Conservation (phyloP, 192 early-diverging fungal species). For the Pecoramyces ruminantium region DNA sequence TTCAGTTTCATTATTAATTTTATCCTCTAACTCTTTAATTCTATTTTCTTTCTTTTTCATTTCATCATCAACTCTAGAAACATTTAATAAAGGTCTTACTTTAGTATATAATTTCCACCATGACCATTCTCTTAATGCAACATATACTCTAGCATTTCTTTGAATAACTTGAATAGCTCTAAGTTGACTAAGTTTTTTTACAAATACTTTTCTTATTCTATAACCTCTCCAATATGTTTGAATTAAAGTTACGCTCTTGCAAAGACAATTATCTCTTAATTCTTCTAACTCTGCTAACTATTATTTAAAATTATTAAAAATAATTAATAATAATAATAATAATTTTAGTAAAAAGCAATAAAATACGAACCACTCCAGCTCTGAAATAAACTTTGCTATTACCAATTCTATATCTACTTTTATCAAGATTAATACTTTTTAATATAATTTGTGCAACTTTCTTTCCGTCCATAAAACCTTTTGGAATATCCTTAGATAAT, state of each 20-base stretch:
- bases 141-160: slow-evolving; percentile 78
- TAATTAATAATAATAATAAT: too few relatives aligned
- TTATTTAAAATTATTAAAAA: too few relatives aligned
- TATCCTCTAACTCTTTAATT: slow-evolving; percentile 32
- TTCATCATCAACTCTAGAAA: slow-evolving; percentile 71
- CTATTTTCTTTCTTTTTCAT: slow-evolving; percentile 18
- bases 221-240: slow-evolving; percentile 77
- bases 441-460: slow-evolving; percentile 67
- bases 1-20: slow-evolving; percentile 31
- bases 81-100: slow-evolving; percentile 72
- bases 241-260: slow-evolving; percentile 61
- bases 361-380: slow-evolving; percentile 56
- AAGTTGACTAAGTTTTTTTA: slow-evolving; percentile 51
- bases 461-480: slow-evolving; percentile 77
- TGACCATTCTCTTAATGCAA: slow-evolving; percentile 75
- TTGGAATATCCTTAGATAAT: slow-evolving; percentile 59
- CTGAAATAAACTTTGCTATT: slow-evolving; percentile 93
- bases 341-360: too few relatives aligned
- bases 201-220: slow-evolving; percentile 50
- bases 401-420: slow-evolving; percentile 71
- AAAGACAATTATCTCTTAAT: slow-evolving; percentile 62
- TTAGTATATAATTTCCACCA: slow-evolving; percentile 94
- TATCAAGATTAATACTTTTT: slow-evolving; percentile 55
- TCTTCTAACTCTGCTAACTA: slow-evolving; percentile 74
- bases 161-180: slow-evolving; percentile 91